Evolutionary conservation across 2,329 filamentous ascomycete genomes (phyloP).

Genomic region (Pyrenochaeta sp.): DNA sequence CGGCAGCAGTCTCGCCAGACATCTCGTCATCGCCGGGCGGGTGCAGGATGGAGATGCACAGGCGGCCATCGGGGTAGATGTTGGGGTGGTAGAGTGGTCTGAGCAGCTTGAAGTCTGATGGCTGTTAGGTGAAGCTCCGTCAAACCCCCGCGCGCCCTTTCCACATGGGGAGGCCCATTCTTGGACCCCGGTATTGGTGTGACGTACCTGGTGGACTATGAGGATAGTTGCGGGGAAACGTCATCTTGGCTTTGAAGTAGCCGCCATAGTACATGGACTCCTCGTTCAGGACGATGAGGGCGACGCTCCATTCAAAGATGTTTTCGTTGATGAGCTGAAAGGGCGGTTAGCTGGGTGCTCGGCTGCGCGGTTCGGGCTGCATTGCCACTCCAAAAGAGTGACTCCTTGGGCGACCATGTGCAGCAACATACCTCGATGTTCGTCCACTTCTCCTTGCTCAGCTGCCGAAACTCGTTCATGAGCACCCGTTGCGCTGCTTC

Average conservation of each 20-base stretch:
- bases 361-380: conserved; percentile 5
- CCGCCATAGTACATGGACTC: conserved; percentile 92
- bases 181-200: conserved; percentile 3
- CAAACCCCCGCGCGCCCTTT: neutral
- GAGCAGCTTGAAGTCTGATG: conserved; percentile 79
- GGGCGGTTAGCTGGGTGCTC: conserved; percentile 33
- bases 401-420: neutral
- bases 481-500: conserved; percentile 76
- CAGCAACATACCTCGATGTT: conserved; percentile 75
- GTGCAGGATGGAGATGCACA: conserved; percentile 98
- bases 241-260: conserved; percentile 92
- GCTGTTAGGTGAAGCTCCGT: conserved; percentile 7
- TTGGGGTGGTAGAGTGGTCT: conserved; percentile 89
- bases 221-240: conserved; percentile 87
- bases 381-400: conserved; percentile 13
- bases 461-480: conserved; percentile 84
- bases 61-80: conserved; percentile 86
- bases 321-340: conserved; percentile 77
- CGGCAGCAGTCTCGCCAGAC: conserved; percentile 87
- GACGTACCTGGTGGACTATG: conserved; percentile 76
- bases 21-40: conserved; percentile 89
- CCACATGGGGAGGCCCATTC: no score
- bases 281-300: conserved; percentile 89
- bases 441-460: conserved; percentile 92
- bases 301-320: conserved; percentile 86